phyloP scores from a whole-genome alignment of 805 yeast species.

The Priceomyces medius region DNA sequence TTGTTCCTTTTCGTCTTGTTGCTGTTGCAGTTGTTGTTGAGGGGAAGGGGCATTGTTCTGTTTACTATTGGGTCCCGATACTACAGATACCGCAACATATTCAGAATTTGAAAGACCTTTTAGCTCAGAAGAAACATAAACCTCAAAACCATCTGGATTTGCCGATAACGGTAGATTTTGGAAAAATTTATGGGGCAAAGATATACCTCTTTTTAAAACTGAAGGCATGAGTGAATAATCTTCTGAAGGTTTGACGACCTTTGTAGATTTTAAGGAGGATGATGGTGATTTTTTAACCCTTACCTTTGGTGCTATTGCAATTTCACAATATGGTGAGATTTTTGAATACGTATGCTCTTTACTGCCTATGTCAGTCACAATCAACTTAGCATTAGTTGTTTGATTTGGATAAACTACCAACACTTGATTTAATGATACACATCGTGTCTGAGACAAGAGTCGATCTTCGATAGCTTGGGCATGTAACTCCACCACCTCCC shows the following conservation, averaged over 20 bases:
- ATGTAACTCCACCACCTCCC: slow-evolving; percentile 87
- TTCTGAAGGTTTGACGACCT: slow-evolving; percentile 22
- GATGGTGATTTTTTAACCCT: slow-evolving; percentile 24
- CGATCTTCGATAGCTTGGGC: slow-evolving; percentile 73
- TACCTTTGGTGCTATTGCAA: slow-evolving; percentile 69
- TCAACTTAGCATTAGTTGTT: slow-evolving; percentile 60
- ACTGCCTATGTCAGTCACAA: slow-evolving; percentile 44
- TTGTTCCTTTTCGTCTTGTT: too few species aligned
- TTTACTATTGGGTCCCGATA: slow-evolving; percentile 49
- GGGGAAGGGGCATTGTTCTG: slow-evolving; percentile 11
- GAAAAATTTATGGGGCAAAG: slow-evolving; percentile 52
- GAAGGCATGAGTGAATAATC: slow-evolving; percentile 29
- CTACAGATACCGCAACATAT: slow-evolving; percentile 50
- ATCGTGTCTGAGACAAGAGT: slow-evolving; percentile 76
- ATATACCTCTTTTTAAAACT: slow-evolving; percentile 51
- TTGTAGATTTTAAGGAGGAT: slow-evolving; percentile 24
- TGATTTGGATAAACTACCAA: slow-evolving; percentile 68
- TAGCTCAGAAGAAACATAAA: slow-evolving; percentile 46
- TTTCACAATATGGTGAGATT: slow-evolving; percentile 62
- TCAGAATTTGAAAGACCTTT: slow-evolving; percentile 35
- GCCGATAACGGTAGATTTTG: slow-evolving; percentile 15
- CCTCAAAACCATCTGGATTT: slow-evolving; percentile 34
- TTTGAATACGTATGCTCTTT: slow-evolving; percentile 48
- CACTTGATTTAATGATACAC: slow-evolving; percentile 57
- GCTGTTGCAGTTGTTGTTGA: slow-evolving; percentile 8